These are phyloP conservation scores for Suhomyces chickasaworum DNA, from an alignment of 1,139 yeast genomes.

Conservation along the genomic window DNA sequence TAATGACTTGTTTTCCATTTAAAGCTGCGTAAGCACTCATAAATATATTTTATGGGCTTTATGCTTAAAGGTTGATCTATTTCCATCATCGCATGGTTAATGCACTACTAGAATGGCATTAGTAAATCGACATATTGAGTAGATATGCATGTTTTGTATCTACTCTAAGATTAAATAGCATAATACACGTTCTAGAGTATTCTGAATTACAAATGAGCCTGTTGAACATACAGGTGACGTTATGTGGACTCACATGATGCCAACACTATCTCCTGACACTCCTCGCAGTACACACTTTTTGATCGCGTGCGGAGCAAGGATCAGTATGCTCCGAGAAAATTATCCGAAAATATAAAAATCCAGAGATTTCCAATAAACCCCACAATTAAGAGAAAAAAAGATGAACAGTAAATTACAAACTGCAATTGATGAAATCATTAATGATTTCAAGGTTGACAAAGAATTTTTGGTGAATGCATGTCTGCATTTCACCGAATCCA, in stretches of 20 bases:
- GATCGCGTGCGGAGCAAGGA: conserved; percentile 12
- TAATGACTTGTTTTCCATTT: conserved; percentile 21
- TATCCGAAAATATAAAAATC: conserved; percentile 3
- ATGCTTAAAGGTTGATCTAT: neutral
- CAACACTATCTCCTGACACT: conserved; percentile 1
- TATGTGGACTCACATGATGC: neutral
- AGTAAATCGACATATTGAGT: too few species aligned
- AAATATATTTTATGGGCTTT: neutral
- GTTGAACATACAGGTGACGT: too few species aligned
- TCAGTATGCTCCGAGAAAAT: conserved; percentile 14
- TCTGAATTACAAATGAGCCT: too few species aligned
- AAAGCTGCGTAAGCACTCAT: conserved; percentile 61
- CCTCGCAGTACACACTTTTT: neutral
- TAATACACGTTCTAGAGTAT: too few species aligned
- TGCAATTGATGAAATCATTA: conserved; percentile 50
- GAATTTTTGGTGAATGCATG: conserved; percentile 60
- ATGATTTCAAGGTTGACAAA: conserved; percentile 56
- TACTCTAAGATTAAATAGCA: too few species aligned
- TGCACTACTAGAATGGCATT: neutral
- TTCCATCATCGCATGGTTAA: neutral
- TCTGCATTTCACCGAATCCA: conserved; percentile 61
- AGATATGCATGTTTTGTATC: too few species aligned
- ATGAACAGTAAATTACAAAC: conserved; percentile 36
- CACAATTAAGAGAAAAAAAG: neutral
- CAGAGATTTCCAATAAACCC: neutral